Base-by-base conservation (phyloP, 352 stramenopile species). In the Pelagophyceae sp. region DNA sequence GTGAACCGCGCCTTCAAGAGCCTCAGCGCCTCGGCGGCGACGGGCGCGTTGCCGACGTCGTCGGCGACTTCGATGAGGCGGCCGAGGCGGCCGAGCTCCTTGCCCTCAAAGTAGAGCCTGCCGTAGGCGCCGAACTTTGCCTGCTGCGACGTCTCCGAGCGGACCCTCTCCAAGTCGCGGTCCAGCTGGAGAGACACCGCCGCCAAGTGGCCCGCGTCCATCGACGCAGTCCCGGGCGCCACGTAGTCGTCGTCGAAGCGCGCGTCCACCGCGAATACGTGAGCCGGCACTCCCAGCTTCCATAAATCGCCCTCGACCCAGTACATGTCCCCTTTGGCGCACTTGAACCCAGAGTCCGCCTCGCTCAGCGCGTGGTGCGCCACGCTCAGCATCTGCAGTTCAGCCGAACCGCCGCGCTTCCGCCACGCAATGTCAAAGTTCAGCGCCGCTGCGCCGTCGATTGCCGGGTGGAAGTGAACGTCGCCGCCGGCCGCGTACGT, bases 301-400 rank as follows among this genome's bases (percentile, higher is more conserved):
- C 89, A 94, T 38, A 82, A 83, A 23, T 80, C 86, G 20, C 88
- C 89, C 0, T 87, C 75, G 64, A 92, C 85, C 1, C 88, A 85
- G 35, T 85, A 91, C 87, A 94, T 92, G 72, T 85, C 87, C 23
- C 87, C 92, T 79, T 94, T 94, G 58, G 93, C 61, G 0, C 87
- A 91, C 40, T 87, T 87, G 75, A 92, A 83, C 67, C 86, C 87
- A 69, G 91, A 83, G 35, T 76, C 65, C 0, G 35, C 65, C 1
- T 35, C 61, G 61, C 1, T 6, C 61, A 25, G 3, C 3, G 61
- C 29, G 77, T 94, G 89, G 78, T 94, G 89, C 51, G 87, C 86
- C 54, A 91, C 83, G 6, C 87, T 88, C 60, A 94, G 77, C 87
- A 92, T 90, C 20, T 92, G 79, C 67, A 94, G 70, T 38, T 79